A percentile compares a stretch with the other conserved stretches of the same genome.
These are phyloP conservation scores for Aspergillus mulundensis DNA, from an alignment of 495 filamentous ascomycete species.

Conservation along the genomic window DNA sequence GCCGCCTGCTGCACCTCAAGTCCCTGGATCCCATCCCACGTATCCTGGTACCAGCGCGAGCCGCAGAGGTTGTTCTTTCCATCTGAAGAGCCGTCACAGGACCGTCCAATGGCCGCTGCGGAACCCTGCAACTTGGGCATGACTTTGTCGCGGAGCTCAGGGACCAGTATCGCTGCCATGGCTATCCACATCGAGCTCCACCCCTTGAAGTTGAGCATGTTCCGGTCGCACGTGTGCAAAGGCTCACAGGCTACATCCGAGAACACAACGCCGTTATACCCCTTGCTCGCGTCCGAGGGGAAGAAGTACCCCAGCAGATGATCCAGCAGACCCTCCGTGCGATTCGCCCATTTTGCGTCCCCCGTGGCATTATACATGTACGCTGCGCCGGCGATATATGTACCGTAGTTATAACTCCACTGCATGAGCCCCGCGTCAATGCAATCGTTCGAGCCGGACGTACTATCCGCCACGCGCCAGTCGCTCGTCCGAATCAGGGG, in stretches of 20 bases:
- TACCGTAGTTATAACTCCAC: slow-evolving; percentile 66
- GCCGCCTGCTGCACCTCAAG: slow-evolving; percentile 48
- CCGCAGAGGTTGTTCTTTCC: slow-evolving; percentile 58
- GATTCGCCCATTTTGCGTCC: slow-evolving; percentile 47
- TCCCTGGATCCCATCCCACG: slow-evolving; percentile 60
- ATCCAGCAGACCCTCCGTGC: slow-evolving; percentile 50
- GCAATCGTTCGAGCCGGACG: slow-evolving; percentile 49
- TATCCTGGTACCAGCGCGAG: slow-evolving; percentile 58
- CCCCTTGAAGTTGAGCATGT: slow-evolving; percentile 73
- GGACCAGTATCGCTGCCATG: slow-evolving; percentile 56
- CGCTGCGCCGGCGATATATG: slow-evolving; percentile 61
- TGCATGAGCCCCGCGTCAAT: slow-evolving; percentile 53
- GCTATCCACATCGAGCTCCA: slow-evolving; percentile 74
- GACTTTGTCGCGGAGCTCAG: slow-evolving; percentile 53
- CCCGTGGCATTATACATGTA: slow-evolving; percentile 59
- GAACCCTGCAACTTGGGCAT: slow-evolving; percentile 58
- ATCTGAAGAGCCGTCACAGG: slow-evolving; percentile 51
- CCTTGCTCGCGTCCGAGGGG: slow-evolving; percentile 23
- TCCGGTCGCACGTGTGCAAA: slow-evolving; percentile 54
- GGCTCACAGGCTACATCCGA: slow-evolving; percentile 71
- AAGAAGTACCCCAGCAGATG: slow-evolving; percentile 52
- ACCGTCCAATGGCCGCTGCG: slow-evolving; percentile 57
- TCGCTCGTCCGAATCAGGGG: slow-evolving; percentile 46
- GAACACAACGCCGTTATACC: slow-evolving; percentile 44
- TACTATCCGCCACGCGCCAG: slow-evolving; percentile 57